Percentiles rank a stretch among this genome's conserved stretches.
Conservation (phyloP, 495 filamentous ascomycete species). For the Paragyromitra xinjiangensis region DNA sequence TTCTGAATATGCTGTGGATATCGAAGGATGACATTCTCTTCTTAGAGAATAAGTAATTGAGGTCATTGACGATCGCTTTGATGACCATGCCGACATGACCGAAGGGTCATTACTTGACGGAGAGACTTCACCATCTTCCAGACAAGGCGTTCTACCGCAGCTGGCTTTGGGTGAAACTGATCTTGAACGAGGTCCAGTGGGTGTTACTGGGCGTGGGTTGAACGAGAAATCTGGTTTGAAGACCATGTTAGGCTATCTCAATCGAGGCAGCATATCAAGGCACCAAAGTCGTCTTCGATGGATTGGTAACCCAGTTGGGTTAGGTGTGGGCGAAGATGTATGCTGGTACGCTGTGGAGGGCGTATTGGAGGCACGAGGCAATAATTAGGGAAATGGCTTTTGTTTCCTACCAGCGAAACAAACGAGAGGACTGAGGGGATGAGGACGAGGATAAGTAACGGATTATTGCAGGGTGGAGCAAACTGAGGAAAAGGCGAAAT, state of each 20-base stretch:
- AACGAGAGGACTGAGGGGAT: slow-evolving; percentile 9
- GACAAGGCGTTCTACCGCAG: slow-evolving; percentile 22
- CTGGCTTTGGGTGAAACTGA: slow-evolving; percentile 48
- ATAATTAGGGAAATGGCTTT: slow-evolving; percentile 16
- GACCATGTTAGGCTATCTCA: slow-evolving; percentile 46
- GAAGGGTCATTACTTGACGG: slow-evolving; percentile 48
- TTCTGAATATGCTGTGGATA: slow-evolving; percentile 20
- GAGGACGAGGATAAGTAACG: slow-evolving; percentile 13
- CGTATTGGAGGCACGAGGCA: slow-evolving; percentile 1
- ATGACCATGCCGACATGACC: slow-evolving; percentile 48
- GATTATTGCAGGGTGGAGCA: slow-evolving; percentile 34
- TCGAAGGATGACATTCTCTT: slow-evolving; percentile 25
- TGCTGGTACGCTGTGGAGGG: slow-evolving; percentile 3
- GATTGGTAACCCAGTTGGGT: neutral
- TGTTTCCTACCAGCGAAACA: slow-evolving; percentile 29
- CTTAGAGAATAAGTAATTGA: slow-evolving; percentile 44
- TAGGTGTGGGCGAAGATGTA: slow-evolving; percentile 8
- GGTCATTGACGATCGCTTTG: slow-evolving; percentile 49
- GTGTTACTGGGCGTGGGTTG: slow-evolving; percentile 40
- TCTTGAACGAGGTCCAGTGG: slow-evolving; percentile 34
- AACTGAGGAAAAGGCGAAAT: slow-evolving; percentile 37
- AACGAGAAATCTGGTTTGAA: slow-evolving; percentile 53
- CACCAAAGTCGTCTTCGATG: neutral
- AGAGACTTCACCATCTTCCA: slow-evolving; percentile 44
- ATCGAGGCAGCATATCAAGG: slow-evolving; percentile 45